Base-by-base conservation (phyloP, 768 basidiomycete genomes). In the Leucocoprinus birnbaumii region DNA sequence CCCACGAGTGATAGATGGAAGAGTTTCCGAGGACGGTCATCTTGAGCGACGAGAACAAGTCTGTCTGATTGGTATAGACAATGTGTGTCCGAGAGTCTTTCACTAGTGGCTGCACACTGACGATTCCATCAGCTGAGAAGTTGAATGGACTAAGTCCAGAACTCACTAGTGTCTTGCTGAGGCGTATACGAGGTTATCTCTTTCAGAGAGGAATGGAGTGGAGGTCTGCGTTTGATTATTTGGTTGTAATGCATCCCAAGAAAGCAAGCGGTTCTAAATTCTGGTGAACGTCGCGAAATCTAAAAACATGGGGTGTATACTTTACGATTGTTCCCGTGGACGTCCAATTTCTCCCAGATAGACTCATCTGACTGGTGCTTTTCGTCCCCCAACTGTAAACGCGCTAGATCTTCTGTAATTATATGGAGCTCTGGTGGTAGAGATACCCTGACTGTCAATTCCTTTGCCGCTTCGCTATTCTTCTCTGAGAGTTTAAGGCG, bases 131-230 rank as follows among this genome's bases (percentile, higher is more conserved):
- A 53, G 58, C 49, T 54, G 43, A 37, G 41, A 21, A 19, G 34
- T 18, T n/a, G 50, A 38, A 22, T 6, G 51, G 13, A 44, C 34
- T 34, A 53, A 38, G 16, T 46, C 53, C 37, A 27, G 19, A 21
- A 68, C 84, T 69, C 61, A 89, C 89, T 80, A 71, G 56, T 85
- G 73, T 65, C 80, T 75, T n/a, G 82, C 79, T 8, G 83, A 77
- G 5, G 81, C 75, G 55, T 80, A 83, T 4, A 82, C 66, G 9
- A 71, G 59, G 38, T 67, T 63, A 52, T 79, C 71, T 65, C 90
- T 87, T 64, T 91, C 88, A 3, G 89, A 87, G 21, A 92, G 68
- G 62, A 91, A 87, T 0, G 85, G 73, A 0, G 83, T 78, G 0
- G 73, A 68, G 16, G 69, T 65, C 9, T 73, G 64, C 11, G 58